Base-by-base conservation (phyloP, 805 yeast species). In the Suhomyces sp. region DNA sequence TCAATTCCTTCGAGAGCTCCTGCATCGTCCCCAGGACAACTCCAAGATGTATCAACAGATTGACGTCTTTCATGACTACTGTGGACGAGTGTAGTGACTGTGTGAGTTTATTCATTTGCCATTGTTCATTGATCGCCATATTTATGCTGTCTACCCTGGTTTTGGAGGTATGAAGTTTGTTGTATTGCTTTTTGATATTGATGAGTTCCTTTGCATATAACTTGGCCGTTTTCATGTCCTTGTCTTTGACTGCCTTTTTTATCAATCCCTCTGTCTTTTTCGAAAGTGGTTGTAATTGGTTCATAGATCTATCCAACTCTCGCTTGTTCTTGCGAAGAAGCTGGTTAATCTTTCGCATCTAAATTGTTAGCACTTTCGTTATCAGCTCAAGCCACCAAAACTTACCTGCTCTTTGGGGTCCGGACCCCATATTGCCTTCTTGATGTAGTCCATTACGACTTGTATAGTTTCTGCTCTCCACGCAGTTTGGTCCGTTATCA, bases 351-450 rank as follows among this genome's bases (percentile, higher is more conserved):
- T 83, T 86, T 51, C 94, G 73, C 78, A 82, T 84, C 82, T 73
- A 53, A 50, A 54, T 57, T 47, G 31, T 37, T 50, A 53, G 54
- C 57, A 46, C 22, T 3, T 10, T 12, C 13, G 29, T 6, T 35
- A 9, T 7, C 10, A 17, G 15, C 8, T 3, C 4, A 12, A 20
- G 9, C 1, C 4, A 15, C 17, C 5, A n/a, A 10, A 1, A 73
- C 81, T 47, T 67, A 78, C 85, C 62, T 87, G 96, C 62, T 89
- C 98, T 62, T 86, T 86, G 41, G 97, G 97, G 64, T 92, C 97
- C 0, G 98, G 97, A 0, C 99, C 99, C 87, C 96, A 93, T 37
- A 93, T 85, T 3, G 92, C 88, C 65, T 86, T 85, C 72, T 89
- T 92, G 31, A 93, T 67, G 66, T 78, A 86, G 64, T 93, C 90